Evolutionary conservation across 768 basidiomycete genomes (phyloP).

Genomic region (Phylloporus sp.): DNA sequence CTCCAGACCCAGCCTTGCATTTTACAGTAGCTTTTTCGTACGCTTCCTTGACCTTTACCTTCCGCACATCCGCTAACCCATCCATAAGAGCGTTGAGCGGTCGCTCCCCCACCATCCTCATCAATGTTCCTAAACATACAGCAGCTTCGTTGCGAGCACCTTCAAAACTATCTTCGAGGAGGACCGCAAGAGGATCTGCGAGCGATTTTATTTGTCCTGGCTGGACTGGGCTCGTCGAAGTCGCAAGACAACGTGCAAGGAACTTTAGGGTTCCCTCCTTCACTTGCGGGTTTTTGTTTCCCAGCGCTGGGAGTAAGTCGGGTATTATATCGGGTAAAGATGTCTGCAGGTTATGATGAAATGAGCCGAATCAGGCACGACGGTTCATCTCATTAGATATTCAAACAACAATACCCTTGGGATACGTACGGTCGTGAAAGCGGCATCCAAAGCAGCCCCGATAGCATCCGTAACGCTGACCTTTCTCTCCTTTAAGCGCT

Average conservation of each 20-base stretch:
- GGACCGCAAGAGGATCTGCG: conserved; percentile 65
- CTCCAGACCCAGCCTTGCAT: conserved; percentile 63
- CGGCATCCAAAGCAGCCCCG: conserved; percentile 82
- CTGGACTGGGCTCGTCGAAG: conserved; percentile 65
- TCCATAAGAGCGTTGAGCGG: conserved; percentile 86
- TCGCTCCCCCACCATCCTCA: conserved; percentile 96
- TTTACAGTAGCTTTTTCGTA: conserved; percentile 91
- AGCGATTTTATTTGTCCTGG: conserved; percentile 77
- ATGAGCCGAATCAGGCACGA: too few relatives aligned
- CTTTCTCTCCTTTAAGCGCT: conserved; percentile 93
- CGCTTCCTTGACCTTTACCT: conserved; percentile 91
- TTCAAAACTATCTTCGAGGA: conserved; percentile 87
- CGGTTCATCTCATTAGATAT: too few relatives aligned
- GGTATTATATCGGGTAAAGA: conserved; percentile 77
- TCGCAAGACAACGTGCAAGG: conserved; percentile 70
- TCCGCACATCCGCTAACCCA: conserved; percentile 78
- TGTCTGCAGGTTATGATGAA: conserved; percentile 47
- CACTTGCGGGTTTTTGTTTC: conserved; percentile 94
- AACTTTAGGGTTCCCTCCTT: conserved; percentile 92
- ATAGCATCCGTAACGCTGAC: conserved; percentile 85
- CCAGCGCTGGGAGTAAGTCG: conserved; percentile 72
- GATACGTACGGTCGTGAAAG: conserved; percentile 71
- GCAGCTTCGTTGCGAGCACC: conserved; percentile 91
- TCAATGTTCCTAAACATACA: conserved; percentile 78
- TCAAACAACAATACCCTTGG: conserved; percentile 3